Evolutionary conservation across 2,329 filamentous ascomycete genomes (phyloP), one percentile per base, ranked within the genome.

Genomic region (Colletotrichum tofieldiae): DNA sequence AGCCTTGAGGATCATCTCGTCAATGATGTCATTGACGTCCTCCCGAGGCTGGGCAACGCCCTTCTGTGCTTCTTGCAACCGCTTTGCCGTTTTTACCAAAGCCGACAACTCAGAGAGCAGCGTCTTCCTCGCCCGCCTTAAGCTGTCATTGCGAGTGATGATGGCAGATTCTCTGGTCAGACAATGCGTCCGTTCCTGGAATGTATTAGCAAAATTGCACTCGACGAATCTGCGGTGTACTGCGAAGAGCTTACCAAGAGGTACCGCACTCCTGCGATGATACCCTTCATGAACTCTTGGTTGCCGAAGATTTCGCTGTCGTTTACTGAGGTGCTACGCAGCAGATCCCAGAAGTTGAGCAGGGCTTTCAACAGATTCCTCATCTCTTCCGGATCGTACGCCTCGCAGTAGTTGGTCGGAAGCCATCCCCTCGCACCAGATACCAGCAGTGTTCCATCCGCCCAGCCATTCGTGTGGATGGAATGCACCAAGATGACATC

Each of bases 381-480:
- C 87, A 98, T 95, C 75, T 95, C 92, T 29, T 94, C 90, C 56
- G 96, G 94, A 76, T 98, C 94, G 81, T 98, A 99, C 12, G 94
- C 89, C 80, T 98, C 95, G 85, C 96, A 99, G 81, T 98, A 99
- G 82, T 99, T 99, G 11, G 96, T 99, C 3, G 96, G 96, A 72
- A 99, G 86, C 96, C 96, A 99, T 74, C 96, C 96, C 76, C 96
- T 90, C 62, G 93, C 93, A 35, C 96, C 96, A 3, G 95, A 94
- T 32, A 93, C 89, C 73, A 99, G 84, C 51, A 98, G 86, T 0
- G 96, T 99, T 63, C 96, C 96, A 81, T 99, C 96, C 41, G 96
- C 96, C 96, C 96, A 99, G 76, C 96, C 96, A 84, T 98, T 99
- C 73, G 94, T 96, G 82, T 99, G 96, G 76, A 98, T 94, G 5